These are phyloP conservation scores for Suhomyces terraborum DNA, from an alignment of 1,139 yeast species.

Conservation along the genomic window DNA sequence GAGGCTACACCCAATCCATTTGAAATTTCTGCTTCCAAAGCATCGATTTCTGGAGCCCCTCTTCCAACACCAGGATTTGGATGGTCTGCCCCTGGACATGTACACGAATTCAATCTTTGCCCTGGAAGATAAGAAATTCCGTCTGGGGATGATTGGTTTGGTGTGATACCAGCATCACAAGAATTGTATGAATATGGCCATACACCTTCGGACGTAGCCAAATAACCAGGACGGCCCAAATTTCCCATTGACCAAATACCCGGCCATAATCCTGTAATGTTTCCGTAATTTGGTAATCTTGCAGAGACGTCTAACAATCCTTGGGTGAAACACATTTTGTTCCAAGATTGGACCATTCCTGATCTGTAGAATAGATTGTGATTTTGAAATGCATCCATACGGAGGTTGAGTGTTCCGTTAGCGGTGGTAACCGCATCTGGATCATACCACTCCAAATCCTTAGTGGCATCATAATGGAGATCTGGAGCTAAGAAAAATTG, in stretches of 20 bases:
- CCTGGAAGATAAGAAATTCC: constrained; percentile 82
- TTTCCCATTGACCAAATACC: constrained; percentile 91
- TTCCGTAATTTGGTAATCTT: constrained; percentile 69
- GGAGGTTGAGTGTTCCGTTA: constrained; percentile 64
- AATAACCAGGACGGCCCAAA: constrained; percentile 79
- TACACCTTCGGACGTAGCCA: constrained; percentile 78
- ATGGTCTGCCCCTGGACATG: constrained; percentile 30
- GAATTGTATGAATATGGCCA: constrained; percentile 87
- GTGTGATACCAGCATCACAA: constrained; percentile 87
- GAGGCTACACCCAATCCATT: constrained; percentile 27
- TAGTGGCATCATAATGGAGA: constrained; percentile 75
- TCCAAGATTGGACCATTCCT: constrained; percentile 88
- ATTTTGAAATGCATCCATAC: constrained; percentile 72
- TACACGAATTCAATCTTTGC: constrained; percentile 56
- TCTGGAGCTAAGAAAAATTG: constrained; percentile 82
- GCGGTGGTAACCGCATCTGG: constrained; percentile 78
- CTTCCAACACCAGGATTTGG: constrained; percentile 32
- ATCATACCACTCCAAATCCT: constrained; percentile 84
- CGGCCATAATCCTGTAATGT: constrained; percentile 81
- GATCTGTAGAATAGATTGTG: constrained; percentile 76
- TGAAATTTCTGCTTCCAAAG: constrained; percentile 28
- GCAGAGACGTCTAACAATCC: constrained; percentile 73
- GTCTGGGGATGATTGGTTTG: constrained; percentile 83
- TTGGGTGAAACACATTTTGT: constrained; percentile 76
- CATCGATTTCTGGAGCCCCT: constrained; percentile 37